phyloP scores from a whole-genome alignment of 2,329 filamentous ascomycete genomes.

The Stachybotrys chartarum region DNA sequence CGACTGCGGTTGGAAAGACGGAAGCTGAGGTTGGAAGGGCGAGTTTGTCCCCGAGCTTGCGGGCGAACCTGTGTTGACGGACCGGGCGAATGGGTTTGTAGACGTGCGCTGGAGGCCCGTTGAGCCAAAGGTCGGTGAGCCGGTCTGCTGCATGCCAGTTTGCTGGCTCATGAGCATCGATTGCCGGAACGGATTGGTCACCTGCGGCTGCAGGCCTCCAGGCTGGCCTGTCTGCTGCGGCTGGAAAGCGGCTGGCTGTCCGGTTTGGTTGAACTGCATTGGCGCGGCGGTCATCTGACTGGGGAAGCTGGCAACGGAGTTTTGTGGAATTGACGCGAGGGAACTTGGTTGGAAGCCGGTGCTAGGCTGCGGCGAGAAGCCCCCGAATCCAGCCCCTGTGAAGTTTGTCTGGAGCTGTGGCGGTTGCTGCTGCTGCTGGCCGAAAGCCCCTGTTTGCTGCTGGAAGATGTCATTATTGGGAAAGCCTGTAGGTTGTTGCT shows the following conservation, averaged over 20 bases:
- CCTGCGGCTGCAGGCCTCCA: conserved; percentile 26
- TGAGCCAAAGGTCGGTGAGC: conserved; percentile 34
- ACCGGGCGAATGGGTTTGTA: conserved; percentile 83
- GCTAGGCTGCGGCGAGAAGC: conserved; percentile 60
- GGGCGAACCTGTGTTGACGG: conserved; percentile 33
- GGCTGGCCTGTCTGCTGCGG: conserved; percentile 28
- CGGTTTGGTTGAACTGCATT: conserved; percentile 19
- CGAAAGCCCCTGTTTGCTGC: conserved; percentile 17
- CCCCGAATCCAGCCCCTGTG: conserved; percentile 75
- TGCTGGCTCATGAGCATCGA: conserved; percentile 67
- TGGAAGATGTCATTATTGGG: conserved; percentile 23
- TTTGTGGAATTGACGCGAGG: conserved; percentile 51
- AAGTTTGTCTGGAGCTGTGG: conserved; percentile 39
- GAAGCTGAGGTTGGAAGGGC: conserved; percentile 36
- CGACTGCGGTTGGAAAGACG: conserved; percentile 17
- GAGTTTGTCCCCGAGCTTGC: conserved; percentile 25
- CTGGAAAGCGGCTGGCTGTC: conserved; percentile 23
- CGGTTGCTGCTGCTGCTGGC: conserved; percentile 30
- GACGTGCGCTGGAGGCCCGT: conserved; percentile 50
- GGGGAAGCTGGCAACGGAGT: conserved; percentile 41
- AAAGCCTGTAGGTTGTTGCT: conserved; percentile 15
- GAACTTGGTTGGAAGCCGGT: conserved; percentile 42
- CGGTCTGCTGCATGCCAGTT: conserved; percentile 33
- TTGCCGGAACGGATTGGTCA: conserved; percentile 88
- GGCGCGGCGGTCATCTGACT: conserved; percentile 23